Evolutionary conservation across 164 flowering plant species (phyloP).

Genomic region (Litsea cubeba): DNA sequence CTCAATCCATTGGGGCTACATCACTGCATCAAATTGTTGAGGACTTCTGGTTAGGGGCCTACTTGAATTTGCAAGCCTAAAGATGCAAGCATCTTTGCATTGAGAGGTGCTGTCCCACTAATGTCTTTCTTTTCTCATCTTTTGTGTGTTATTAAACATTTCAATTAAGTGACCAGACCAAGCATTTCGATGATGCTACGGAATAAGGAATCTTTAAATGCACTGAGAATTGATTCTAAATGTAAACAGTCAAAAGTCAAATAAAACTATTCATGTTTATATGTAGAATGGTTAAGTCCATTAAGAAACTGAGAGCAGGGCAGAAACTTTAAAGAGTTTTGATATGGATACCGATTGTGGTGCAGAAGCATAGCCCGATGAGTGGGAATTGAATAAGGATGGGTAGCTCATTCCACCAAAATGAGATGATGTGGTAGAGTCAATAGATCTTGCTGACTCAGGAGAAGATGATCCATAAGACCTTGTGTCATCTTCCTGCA

Average conservation of each 20-base stretch:
- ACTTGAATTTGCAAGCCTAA: too few relatives aligned
- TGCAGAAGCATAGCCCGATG: conserved; percentile 48
- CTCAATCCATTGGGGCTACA: too few relatives aligned
- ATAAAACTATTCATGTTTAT: background rate
- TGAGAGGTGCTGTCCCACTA: background rate
- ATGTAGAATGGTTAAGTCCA: background rate
- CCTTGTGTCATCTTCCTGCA: conserved; percentile 83
- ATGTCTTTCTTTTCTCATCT: background rate
- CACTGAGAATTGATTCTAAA: background rate
- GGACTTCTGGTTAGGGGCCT: too few relatives aligned
- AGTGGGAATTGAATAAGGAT: conserved; percentile 86
- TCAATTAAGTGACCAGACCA: background rate
- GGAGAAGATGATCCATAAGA: conserved; percentile 95
- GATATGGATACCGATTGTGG: conserved; percentile 43
- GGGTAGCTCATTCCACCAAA: conserved; percentile 98
- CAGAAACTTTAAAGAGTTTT: background rate
- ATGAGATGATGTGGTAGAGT: conserved; percentile 94
- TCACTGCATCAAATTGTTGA: too few relatives aligned
- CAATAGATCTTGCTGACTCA: conserved; percentile 87
- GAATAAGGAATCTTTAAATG: background rate
- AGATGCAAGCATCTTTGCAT: too few relatives aligned
- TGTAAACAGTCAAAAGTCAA: background rate
- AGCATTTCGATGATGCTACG: background rate
- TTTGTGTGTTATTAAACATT: background rate
- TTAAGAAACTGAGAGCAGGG: background rate